Evolutionary conservation across 164 flowering plant genomes (phyloP), one percentile per base, ranked within the genome.

Genomic region (Akebia trifoliata): DNA sequence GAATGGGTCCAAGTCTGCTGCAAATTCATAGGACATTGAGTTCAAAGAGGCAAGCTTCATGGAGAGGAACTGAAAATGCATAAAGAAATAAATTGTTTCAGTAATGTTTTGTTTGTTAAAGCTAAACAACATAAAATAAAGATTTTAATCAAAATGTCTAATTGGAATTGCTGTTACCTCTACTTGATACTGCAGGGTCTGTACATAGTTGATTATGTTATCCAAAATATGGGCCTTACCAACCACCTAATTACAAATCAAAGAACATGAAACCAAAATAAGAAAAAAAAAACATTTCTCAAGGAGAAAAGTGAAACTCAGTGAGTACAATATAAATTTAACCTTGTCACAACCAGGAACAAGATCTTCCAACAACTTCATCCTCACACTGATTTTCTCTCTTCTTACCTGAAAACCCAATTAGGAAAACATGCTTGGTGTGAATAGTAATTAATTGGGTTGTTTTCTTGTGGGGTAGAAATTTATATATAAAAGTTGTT

Each of bases 161-260:
- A 0, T 9, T 2, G 15, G 29, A 15, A 25, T 49, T 56, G 14
- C 28, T n/a, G 22, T 69, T 74, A 87, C 95, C 93, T 90, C 95
- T 1, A 90, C 89, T 84, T 90, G 97, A 70, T 80, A 74, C 66
- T 87, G 94, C 29, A 87, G 76, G 65, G 89, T 87, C 62, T 85
- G 87, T 35, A 90, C 97, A 74, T 87, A 87, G 61, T 85, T 87
- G 66, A 87, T 90, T 15, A 85, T 87, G 46, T 82, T 91, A 71
- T 87, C 97, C 83, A 90, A 69, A 81, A 87, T 75, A 24, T 73
- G 84, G 69, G 95, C 95, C 85, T 87, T 90, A 11, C 97, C 93
- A 54, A 82, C 81, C 29, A 87, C 81, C 97, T 86, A 62, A 62
- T 29, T 59, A 21, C 54, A 40, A 72, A 60, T 11, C 56, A 56